Evolutionary conservation across 768 basidiomycete species (phyloP), one percentile per base, ranked within the genome.

Genomic region (Rhizopogon sp.): DNA sequence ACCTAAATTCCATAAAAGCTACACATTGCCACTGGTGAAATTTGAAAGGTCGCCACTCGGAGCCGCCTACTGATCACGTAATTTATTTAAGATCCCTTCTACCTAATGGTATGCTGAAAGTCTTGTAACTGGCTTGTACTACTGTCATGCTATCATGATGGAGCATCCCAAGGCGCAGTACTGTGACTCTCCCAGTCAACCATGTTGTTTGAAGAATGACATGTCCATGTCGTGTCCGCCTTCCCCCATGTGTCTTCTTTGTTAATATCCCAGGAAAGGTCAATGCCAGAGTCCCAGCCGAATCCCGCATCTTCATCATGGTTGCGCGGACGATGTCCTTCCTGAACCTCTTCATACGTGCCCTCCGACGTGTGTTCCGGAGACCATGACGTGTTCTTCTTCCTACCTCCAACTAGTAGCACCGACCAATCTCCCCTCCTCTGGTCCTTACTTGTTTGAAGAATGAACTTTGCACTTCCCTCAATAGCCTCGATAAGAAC

Each of bases 341-440:
- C 46, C 29, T 35, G 31, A 7, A 16, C 20, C 14, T 49, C 47
- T 10, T 49, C 47, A 16, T 10, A 37, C 5, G 16, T 3, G 16
- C 37, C 47, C 10, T 22, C 20, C 1, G 33, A 1, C 14, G 20
- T 8, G 20, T 57, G 58, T 53, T 29, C 31, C 0, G 56, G 52
- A 29, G 45, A 43, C 31, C 35, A 52, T 14, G 50, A 7, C 52
- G 60, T 52, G 51, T 56, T 52, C 17, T 53, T 52, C 43, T 53
- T 61, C 1, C 64, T 35, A 8, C 45, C 61, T 14, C 67, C 68
- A 1, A 64, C 54, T 1, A 75, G 55, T 31, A 56, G 57, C 28
- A 75, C 62, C 31, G 44, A 57, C 75, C 74, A 74, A 43, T 66
- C 65, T 33, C 33, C 57, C 31, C 61, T 54, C 9, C 20, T 63